Conservation (phyloP, 768 basidiomycete species). For the Suillus bovinus region DNA sequence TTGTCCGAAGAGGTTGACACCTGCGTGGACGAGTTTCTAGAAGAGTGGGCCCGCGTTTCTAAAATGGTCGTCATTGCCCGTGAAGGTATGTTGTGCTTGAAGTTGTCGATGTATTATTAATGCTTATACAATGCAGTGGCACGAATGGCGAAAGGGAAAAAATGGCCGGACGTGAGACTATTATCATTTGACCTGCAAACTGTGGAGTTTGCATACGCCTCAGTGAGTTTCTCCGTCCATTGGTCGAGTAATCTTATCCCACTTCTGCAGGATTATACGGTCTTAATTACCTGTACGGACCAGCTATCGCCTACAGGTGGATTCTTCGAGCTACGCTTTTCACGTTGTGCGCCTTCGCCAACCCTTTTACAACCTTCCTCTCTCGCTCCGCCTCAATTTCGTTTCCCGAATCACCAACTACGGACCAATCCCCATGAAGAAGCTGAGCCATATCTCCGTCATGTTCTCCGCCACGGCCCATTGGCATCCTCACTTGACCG, state of each 20-base stretch:
- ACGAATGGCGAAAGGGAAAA: conserved; percentile 73
- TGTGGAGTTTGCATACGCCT: conserved; percentile 84
- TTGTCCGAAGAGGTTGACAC: conserved; percentile 83
- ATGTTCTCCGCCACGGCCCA: conserved; percentile 66
- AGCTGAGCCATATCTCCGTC: conserved; percentile 73
- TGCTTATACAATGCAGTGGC: conserved; percentile 52
- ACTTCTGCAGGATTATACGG: conserved; percentile 61
- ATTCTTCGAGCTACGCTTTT: conserved; percentile 74
- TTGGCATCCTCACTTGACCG: conserved; percentile 65
- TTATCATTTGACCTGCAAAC: conserved; percentile 91
- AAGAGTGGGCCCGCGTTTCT: conserved; percentile 91
- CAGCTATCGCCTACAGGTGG: conserved; percentile 69
- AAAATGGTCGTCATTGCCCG: conserved; percentile 94
- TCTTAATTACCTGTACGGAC: conserved; percentile 78
- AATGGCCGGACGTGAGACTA: conserved; percentile 76
- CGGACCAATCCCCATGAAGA: conserved; percentile 73
- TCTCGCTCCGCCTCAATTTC: conserved; percentile 28
- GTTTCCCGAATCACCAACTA: conserved; percentile 29
- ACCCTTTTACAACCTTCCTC: conserved; percentile 16
- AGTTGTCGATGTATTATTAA: not conserved
- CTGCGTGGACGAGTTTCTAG: conserved; percentile 87
- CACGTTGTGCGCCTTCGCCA: conserved; percentile 39
- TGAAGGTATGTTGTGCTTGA: conserved; percentile 56
- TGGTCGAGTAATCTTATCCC: not conserved
- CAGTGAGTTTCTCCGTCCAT: conserved; percentile 36